Conservation (phyloP, 371 early-diverging fungal genomes). For the Actinomucor elegans region DNA sequence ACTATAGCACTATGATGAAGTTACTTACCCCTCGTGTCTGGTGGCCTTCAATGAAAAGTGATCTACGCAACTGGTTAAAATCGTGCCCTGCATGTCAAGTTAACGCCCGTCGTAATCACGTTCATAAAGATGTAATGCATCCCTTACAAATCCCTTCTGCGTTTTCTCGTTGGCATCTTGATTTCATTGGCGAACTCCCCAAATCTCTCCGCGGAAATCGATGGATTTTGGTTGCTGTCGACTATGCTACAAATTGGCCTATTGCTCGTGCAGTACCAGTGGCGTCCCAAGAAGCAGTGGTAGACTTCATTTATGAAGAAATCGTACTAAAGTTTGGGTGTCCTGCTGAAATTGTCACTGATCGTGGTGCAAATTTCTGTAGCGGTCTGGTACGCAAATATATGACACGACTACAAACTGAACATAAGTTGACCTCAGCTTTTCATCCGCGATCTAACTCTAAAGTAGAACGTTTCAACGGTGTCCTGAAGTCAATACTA, state of each 20-base stretch:
- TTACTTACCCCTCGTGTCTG: constrained; percentile 8
- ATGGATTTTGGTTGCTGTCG: constrained; percentile 36
- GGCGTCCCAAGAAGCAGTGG: constrained; percentile 20
- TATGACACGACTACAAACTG: not conserved
- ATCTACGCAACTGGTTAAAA: not conserved
- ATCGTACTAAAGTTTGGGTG: constrained; percentile 34
- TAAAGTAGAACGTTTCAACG: constrained; percentile 20
- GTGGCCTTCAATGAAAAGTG: constrained; percentile 18
- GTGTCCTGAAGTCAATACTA: constrained; percentile 11
- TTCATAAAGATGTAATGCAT: constrained; percentile 2
- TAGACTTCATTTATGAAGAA: constrained; percentile 25
- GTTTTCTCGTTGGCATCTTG: constrained; percentile 25
- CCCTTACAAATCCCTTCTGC: constrained; percentile 6
- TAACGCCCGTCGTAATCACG: not conserved
- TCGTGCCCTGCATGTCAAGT: constrained; percentile 6
- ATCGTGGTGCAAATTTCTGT: constrained; percentile 24
- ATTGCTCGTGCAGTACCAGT: constrained; percentile 19
- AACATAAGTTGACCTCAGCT: constrained; percentile 8
- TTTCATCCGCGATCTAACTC: constrained; percentile 28
- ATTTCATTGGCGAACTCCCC: constrained; percentile 26
- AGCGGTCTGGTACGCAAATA: constrained; percentile 12
- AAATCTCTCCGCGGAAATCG: constrained; percentile 16
- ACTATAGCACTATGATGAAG: not conserved
- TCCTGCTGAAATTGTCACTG: constrained; percentile 24
- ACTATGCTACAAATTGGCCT: constrained; percentile 42